These are phyloP conservation scores for Gastrodia elata DNA, from an alignment of 106 monocot genomes.

Conservation along the genomic window DNA sequence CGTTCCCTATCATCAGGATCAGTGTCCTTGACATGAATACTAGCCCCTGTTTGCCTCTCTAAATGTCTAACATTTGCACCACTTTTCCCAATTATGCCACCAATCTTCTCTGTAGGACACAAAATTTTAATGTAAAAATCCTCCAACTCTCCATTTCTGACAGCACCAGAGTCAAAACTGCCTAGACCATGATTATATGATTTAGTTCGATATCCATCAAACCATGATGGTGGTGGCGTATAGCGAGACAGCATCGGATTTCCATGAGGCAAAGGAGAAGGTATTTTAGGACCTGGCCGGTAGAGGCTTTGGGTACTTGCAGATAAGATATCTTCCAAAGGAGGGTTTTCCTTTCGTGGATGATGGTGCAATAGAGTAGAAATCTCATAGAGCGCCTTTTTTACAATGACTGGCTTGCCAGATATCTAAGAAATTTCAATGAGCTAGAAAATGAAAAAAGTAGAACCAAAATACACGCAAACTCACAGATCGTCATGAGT, in stretches of 20 bases:
- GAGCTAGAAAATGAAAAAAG: neutral
- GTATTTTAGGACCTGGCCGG: slow-evolving; percentile 14
- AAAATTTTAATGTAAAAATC: slow-evolving; percentile 62
- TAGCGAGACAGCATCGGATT: slow-evolving; percentile 21
- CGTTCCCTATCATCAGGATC: slow-evolving; percentile 39
- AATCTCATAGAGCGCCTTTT: slow-evolving; percentile 54
- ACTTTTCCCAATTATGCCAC: slow-evolving; percentile 62
- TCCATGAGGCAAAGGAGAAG: slow-evolving; percentile 18
- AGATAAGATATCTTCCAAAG: slow-evolving; percentile 56
- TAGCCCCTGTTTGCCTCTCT: slow-evolving; percentile 61
- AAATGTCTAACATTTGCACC: slow-evolving; percentile 54
- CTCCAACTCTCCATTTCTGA: slow-evolving; percentile 18
- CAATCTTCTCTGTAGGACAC: slow-evolving; percentile 54
- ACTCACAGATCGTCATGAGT: neutral
- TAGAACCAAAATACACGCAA: neutral
- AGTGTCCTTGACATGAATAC: slow-evolving; percentile 51
- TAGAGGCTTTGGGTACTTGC: slow-evolving; percentile 50
- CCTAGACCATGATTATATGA: slow-evolving; percentile 19
- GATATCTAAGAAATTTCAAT: slow-evolving; percentile 38
- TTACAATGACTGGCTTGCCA: slow-evolving; percentile 40
- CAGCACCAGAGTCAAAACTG: slow-evolving; percentile 14
- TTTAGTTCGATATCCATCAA: slow-evolving; percentile 31
- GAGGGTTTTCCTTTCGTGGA: slow-evolving; percentile 63
- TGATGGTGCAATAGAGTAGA: slow-evolving; percentile 60
- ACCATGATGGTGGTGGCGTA: slow-evolving; percentile 25